A percentile compares a stretch with the other conserved stretches of the same genome.
phyloP scores from a whole-genome alignment of 768 basidiomycete genomes.

The Thelephora ganbajun region DNA sequence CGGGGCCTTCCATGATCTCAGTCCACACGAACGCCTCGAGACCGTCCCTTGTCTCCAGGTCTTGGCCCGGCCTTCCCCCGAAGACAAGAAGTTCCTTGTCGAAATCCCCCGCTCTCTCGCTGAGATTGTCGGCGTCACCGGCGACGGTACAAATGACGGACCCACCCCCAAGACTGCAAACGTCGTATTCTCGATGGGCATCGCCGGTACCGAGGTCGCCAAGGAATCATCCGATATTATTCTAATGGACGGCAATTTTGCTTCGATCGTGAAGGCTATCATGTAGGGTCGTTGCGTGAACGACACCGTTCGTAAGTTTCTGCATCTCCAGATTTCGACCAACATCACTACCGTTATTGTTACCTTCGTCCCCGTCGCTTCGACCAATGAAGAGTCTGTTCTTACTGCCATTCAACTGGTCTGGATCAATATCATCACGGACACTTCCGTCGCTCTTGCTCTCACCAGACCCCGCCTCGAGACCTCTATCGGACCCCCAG shows the following conservation, averaged over 20 bases:
- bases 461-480: neutral
- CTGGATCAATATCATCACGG: neutral
- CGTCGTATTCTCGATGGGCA: slow-evolving; percentile 35
- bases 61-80: slow-evolving; percentile 21
- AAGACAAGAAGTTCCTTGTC: slow-evolving; percentile 36
- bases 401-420: no score
- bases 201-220: slow-evolving; percentile 35
- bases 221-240: no score
- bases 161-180: slow-evolving; percentile 34
- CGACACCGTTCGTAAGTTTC: slow-evolving; percentile 37
- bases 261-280: slow-evolving; percentile 33
- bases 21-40: no score
- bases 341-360: slow-evolving; percentile 38
- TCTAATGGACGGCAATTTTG: slow-evolving; percentile 36
- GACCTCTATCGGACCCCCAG: neutral
- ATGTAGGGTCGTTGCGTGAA: slow-evolving; percentile 40
- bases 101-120: slow-evolving; percentile 28
- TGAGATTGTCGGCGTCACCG: slow-evolving; percentile 34
- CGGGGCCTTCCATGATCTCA: slow-evolving; percentile 74
- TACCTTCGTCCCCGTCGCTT: slow-evolving; percentile 31
- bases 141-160: slow-evolving; percentile 39
- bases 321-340: slow-evolving; percentile 31
- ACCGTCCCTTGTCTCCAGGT: neutral
- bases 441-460: neutral
- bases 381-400: no score